A percentile compares a stretch with the other conserved stretches of the same genome.
Evolutionary conservation across 2,329 filamentous ascomycete species (phyloP).

Genomic region (Daldinia eschscholtzii): DNA sequence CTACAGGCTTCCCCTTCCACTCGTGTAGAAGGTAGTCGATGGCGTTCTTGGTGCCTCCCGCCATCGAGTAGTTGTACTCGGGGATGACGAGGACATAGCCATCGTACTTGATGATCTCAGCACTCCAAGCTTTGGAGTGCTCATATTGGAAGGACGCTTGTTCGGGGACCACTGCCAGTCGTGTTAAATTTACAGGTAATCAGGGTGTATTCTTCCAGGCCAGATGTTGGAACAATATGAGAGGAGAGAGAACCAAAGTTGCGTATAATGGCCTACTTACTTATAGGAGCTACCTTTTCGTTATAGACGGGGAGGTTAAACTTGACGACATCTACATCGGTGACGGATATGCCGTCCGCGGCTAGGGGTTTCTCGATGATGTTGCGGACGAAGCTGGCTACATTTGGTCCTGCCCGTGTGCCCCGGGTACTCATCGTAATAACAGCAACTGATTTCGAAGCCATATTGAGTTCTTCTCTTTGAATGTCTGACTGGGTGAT

Average conservation of each 20-base stretch:
- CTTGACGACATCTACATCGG: slow-evolving; percentile 54
- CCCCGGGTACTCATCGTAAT: slow-evolving; percentile 55
- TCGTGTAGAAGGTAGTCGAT: slow-evolving; percentile 72
- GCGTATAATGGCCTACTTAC: slow-evolving; percentile 24
- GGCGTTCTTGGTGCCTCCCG: slow-evolving; percentile 70
- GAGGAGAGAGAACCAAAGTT: too few species aligned
- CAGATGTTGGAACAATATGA: too few species aligned
- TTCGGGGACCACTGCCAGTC: slow-evolving; percentile 52
- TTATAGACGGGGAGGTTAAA: slow-evolving; percentile 61
- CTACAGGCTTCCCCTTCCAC: slow-evolving; percentile 67
- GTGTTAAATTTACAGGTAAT: not conserved
- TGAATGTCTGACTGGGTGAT: not conserved
- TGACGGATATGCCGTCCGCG: slow-evolving; percentile 43
- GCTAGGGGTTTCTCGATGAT: slow-evolving; percentile 46
- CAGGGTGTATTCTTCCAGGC: too few species aligned
- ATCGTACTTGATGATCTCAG: slow-evolving; percentile 58
- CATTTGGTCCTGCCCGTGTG: slow-evolving; percentile 52
- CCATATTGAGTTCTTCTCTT: slow-evolving; percentile 37
- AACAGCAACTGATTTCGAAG: slow-evolving; percentile 53
- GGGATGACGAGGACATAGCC: slow-evolving; percentile 65
- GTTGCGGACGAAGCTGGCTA: slow-evolving; percentile 53
- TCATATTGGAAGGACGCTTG: slow-evolving; percentile 55
- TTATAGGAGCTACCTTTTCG: slow-evolving; percentile 54
- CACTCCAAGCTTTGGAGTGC: slow-evolving; percentile 61
- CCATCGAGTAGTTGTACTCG: slow-evolving; percentile 69